Percentiles rank a stretch among this genome's conserved stretches.
Conservation (phyloP, 1,284 basidiomycete genomes). For the Apiotrichum veenhuisii region DNA sequence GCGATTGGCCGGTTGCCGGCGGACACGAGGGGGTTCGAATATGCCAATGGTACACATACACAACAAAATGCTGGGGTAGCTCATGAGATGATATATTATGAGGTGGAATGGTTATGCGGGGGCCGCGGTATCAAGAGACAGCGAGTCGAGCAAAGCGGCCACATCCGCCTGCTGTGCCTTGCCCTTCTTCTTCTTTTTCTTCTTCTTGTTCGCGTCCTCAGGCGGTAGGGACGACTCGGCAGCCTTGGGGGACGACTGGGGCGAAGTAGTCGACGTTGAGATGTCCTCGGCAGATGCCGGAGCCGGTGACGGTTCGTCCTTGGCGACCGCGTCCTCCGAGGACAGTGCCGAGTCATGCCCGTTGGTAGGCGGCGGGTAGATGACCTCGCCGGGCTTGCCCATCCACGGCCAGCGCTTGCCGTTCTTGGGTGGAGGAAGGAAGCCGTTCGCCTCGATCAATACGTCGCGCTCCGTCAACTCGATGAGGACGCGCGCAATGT, state of each 20-base stretch:
- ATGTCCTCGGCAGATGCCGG: background rate
- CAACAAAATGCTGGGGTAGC: too few species aligned
- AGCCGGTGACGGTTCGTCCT: background rate
- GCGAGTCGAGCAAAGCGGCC: background rate
- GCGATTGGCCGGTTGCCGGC: background rate
- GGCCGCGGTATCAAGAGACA: background rate
- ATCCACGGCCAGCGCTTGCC: slow-evolving; percentile 44
- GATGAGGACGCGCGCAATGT: slow-evolving; percentile 71
- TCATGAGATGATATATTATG: too few species aligned
- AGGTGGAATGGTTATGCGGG: background rate
- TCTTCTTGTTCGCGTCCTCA: background rate
- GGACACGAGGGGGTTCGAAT: too few species aligned
- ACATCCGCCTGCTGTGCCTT: background rate
- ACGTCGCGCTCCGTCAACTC: slow-evolving; percentile 67
- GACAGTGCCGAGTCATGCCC: background rate
- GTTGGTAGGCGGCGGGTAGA: slow-evolving; percentile 22
- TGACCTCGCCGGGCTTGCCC: slow-evolving; percentile 44
- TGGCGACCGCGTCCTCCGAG: background rate
- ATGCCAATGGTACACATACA: too few species aligned
- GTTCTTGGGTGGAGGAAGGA: slow-evolving; percentile 57
- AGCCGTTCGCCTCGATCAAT: slow-evolving; percentile 66
- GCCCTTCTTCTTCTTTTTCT: background rate
- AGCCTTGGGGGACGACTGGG: background rate
- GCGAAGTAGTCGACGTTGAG: background rate
- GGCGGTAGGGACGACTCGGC: background rate